These are phyloP conservation scores for Acacia pycnantha DNA, from an alignment of 331 rosid genomes.

Conservation along the genomic window DNA sequence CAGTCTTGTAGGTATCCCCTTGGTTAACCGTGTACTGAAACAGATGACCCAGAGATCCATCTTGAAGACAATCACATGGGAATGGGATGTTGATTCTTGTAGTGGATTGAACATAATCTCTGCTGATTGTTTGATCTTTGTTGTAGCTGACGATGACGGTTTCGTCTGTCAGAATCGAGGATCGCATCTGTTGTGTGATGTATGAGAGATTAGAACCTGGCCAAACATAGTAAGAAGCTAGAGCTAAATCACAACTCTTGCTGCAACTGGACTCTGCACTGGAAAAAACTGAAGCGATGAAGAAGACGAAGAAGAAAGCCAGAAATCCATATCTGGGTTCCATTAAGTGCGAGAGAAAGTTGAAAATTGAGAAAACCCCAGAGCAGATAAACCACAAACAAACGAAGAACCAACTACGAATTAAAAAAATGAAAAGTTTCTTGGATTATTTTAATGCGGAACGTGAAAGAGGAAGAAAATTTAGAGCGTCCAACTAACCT, in stretches of 20 bases:
- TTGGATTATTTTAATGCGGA: not conserved
- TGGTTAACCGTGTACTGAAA: not conserved
- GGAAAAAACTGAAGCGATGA: not conserved
- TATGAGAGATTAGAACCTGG: not conserved
- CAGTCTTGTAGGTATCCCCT: not conserved
- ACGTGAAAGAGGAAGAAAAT: not conserved
- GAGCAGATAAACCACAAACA: not conserved
- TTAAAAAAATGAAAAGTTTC: not conserved
- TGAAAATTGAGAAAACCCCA: not conserved
- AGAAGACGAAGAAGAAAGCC: not conserved
- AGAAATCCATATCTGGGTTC: not conserved
- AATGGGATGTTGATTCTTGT: not conserved
- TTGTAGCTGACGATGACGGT: not conserved
- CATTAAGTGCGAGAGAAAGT: not conserved
- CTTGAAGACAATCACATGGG: conserved; percentile 5
- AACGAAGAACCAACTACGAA: not conserved
- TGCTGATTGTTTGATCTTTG: not conserved
- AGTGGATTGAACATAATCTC: not conserved
- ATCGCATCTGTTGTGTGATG: not conserved
- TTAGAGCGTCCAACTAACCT: no score
- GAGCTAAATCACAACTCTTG: not conserved
- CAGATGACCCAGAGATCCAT: not conserved
- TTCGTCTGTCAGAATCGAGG: not conserved
- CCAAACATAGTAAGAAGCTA: conserved; percentile 10
- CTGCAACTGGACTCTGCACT: not conserved